phyloP scores from a whole-genome alignment of 2,329 filamentous ascomycete genomes.

The Scytalidium sp. region DNA sequence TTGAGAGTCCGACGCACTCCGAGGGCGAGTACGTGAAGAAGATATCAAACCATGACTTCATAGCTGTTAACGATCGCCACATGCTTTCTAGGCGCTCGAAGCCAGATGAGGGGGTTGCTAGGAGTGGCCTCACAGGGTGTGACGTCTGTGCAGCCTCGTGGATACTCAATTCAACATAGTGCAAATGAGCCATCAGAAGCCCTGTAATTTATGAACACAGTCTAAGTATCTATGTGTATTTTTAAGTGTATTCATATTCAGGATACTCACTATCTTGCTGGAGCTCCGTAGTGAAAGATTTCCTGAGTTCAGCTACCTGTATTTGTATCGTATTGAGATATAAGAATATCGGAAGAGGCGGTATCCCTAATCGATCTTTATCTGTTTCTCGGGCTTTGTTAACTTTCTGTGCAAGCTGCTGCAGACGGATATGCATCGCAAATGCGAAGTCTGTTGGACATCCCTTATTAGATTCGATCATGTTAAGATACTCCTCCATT shows the following conservation, averaged over 20 bases:
- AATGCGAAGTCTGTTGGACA: constrained; percentile 29
- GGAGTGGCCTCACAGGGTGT: constrained; percentile 14
- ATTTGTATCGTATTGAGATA: constrained; percentile 28
- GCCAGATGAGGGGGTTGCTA: constrained; percentile 14
- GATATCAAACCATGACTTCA: constrained; percentile 30
- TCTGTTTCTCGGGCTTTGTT: constrained; percentile 24
- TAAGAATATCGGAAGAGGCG: constrained; percentile 16
- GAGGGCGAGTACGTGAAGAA: constrained; percentile 26
- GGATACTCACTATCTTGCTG: constrained; percentile 18
- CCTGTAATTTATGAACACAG: not conserved
- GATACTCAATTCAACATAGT: constrained; percentile 12
- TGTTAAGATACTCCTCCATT: constrained; percentile 34
- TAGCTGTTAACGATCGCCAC: constrained; percentile 31
- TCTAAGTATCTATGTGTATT: too few species aligned
- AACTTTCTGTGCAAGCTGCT: constrained; percentile 30
- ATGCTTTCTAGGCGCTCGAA: constrained; percentile 31
- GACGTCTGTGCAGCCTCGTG: constrained; percentile 24
- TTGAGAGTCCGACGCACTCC: constrained; percentile 27
- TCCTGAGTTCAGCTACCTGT: constrained; percentile 29
- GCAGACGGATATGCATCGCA: constrained; percentile 33
- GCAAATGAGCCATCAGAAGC: constrained; percentile 7
- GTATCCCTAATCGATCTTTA: constrained; percentile 9
- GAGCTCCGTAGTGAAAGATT: constrained; percentile 22
- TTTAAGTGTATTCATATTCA: not conserved
- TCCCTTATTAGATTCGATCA: constrained; percentile 22